phyloP scores from a whole-genome alignment of 75 land plant genomes.

The Ceratopteris richardii region DNA sequence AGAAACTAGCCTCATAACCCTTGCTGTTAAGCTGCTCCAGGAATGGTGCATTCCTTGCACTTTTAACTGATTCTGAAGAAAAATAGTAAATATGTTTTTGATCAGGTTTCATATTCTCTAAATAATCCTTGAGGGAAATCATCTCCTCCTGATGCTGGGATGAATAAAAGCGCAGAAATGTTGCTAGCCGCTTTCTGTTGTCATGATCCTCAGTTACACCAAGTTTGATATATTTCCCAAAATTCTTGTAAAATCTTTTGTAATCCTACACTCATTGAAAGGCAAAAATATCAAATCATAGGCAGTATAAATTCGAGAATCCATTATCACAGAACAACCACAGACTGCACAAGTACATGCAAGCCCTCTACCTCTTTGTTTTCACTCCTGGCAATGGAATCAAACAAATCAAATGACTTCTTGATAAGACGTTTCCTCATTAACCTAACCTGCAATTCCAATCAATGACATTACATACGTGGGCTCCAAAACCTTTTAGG shows the following conservation, averaged over 20 bases:
- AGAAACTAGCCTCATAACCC: slow-evolving; percentile 64
- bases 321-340: background rate
- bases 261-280: slow-evolving; percentile 61
- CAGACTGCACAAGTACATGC: too few relatives aligned
- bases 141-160: slow-evolving; percentile 75
- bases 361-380: slow-evolving; percentile 53
- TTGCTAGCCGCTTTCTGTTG: slow-evolving; percentile 85
- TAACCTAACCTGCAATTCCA: slow-evolving; percentile 33
- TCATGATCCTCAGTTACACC: slow-evolving; percentile 86
- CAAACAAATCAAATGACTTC: slow-evolving; percentile 84
- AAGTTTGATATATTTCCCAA: slow-evolving; percentile 81
- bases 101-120: slow-evolving; percentile 79
- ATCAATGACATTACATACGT: background rate
- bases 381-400: slow-evolving; percentile 67
- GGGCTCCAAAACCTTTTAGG: background rate
- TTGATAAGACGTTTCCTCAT: slow-evolving; percentile 80
- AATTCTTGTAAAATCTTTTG: slow-evolving; percentile 91
- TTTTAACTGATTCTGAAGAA: slow-evolving; percentile 82
- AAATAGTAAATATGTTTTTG: slow-evolving; percentile 90
- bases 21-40: slow-evolving; percentile 75
- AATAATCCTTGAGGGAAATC: slow-evolving; percentile 79
- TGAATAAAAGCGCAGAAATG: slow-evolving; percentile 70
- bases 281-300: slow-evolving; percentile 1
- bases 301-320: background rate
- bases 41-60: slow-evolving; percentile 90